These are phyloP conservation scores for Hygrocybe coccinea DNA, from an alignment of 768 basidiomycete species.

Conservation along the genomic window DNA sequence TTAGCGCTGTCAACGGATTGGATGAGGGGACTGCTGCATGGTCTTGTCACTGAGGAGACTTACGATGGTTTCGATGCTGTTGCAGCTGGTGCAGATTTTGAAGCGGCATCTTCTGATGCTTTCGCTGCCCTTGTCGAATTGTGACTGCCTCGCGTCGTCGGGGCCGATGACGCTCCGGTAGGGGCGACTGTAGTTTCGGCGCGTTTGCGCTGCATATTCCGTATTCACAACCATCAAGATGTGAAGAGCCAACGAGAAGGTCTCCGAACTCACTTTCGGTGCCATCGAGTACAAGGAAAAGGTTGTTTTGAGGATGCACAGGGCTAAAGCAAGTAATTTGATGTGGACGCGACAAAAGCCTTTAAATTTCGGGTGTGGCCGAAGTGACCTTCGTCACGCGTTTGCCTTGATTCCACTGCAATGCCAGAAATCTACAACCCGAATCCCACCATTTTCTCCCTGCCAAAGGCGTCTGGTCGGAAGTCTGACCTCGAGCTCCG, in stretches of 20 bases:
- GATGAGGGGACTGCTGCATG: no score
- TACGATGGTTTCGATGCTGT: slow-evolving; percentile 18
- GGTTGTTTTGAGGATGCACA: neutral
- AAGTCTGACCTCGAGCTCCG: slow-evolving; percentile 37
- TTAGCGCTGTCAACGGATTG: neutral
- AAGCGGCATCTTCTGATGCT: slow-evolving; percentile 25
- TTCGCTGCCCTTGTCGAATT: slow-evolving; percentile 34
- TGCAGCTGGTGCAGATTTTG: slow-evolving; percentile 24
- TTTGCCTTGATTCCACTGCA: slow-evolving; percentile 25
- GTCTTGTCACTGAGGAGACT: no score
- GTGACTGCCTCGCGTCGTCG: slow-evolving; percentile 42
- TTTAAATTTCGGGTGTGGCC: neutral
- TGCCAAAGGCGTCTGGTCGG: slow-evolving; percentile 43
- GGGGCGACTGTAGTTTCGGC: slow-evolving; percentile 13
- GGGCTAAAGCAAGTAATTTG: neutral
- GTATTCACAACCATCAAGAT: neutral
- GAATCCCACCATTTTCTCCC: slow-evolving; percentile 78
- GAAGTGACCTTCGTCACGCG: neutral
- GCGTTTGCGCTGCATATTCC: slow-evolving; percentile 52
- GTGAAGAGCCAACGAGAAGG: neutral
- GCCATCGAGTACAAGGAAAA: slow-evolving; percentile 26
- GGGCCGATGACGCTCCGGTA: slow-evolving; percentile 22
- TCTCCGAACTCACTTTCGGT: slow-evolving; percentile 29
- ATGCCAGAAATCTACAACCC: slow-evolving; percentile 72
- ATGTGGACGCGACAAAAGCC: neutral